Evolutionary conservation across 164 flowering plant species (phyloP).

Genomic region (Aristolochia californica): DNA sequence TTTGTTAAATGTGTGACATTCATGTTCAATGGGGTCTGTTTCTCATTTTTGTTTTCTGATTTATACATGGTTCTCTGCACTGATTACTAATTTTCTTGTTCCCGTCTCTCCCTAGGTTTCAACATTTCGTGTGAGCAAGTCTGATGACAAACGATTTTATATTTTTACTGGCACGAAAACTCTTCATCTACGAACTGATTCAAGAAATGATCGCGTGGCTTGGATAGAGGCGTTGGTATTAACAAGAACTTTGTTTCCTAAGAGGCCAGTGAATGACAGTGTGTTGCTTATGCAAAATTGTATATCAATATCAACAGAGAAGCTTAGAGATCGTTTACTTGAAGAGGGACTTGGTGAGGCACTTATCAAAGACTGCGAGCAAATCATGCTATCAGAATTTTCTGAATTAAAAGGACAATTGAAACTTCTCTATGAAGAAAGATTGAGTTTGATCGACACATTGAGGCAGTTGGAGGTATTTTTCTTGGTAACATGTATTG

Average conservation of each 20-base stretch:
- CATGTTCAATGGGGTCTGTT: too few species aligned
- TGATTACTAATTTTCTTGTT: neutral
- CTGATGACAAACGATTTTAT: slow-evolving; percentile 71
- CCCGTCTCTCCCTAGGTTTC: slow-evolving; percentile 32
- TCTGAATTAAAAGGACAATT: slow-evolving; percentile 57
- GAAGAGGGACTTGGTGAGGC: slow-evolving; percentile 51
- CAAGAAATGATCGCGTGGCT: slow-evolving; percentile 58
- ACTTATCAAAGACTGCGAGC: slow-evolving; percentile 73
- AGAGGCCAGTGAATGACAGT: slow-evolving; percentile 33
- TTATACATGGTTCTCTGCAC: neutral
- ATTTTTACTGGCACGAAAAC: slow-evolving; percentile 91
- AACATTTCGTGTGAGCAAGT: slow-evolving; percentile 81
- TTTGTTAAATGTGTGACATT: too few species aligned
- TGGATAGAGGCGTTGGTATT: slow-evolving; percentile 80
- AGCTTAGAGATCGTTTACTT: slow-evolving; percentile 49
- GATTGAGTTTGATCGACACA: slow-evolving; percentile 58
- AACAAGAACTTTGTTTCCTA: slow-evolving; percentile 33
- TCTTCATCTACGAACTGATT: slow-evolving; percentile 69
- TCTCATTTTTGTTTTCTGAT: too few species aligned
- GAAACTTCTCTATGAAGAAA: slow-evolving; percentile 51
- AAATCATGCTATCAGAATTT: slow-evolving; percentile 76
- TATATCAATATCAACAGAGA: slow-evolving; percentile 57
- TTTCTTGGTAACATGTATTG: neutral
- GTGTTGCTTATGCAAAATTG: slow-evolving; percentile 33
- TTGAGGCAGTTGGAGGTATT: slow-evolving; percentile 73